These are phyloP conservation scores for Fusarium sp. DNA, from an alignment of 2,329 filamentous ascomycete species.

Conservation along the genomic window DNA sequence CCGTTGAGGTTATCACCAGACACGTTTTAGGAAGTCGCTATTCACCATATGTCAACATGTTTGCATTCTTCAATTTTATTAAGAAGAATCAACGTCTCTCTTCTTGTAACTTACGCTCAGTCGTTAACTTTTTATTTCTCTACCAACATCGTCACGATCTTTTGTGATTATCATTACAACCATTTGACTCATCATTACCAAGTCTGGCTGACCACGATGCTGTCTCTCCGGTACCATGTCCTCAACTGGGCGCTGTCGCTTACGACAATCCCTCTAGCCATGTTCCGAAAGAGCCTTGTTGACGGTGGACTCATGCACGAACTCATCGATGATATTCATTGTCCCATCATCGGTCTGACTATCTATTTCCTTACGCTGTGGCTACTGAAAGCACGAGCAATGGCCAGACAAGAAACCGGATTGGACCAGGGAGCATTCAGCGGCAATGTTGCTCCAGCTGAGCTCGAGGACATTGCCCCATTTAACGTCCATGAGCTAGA, in stretches of 20 bases:
- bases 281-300: constrained; percentile 7
- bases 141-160: not conserved
- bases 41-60: not conserved
- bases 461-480: not conserved
- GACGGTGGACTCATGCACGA: not conserved
- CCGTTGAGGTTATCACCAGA: constrained; percentile 3
- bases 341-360: constrained; percentile 8
- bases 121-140: not conserved
- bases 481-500: not conserved
- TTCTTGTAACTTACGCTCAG: not conserved
- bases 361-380: constrained; percentile 6
- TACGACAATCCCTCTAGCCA: constrained; percentile 8
- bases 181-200: not conserved
- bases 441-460: not conserved
- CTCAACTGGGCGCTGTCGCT: constrained; percentile 37
- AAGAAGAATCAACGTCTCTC: not conserved
- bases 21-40: constrained; percentile 9
- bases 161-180: not conserved
- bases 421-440: not conserved
- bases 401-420: not conserved
- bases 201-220: constrained; percentile 15
- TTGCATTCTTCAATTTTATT: not conserved
- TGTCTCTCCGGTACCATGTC: constrained; percentile 31
- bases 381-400: not conserved
- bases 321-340: not conserved